These are phyloP conservation scores for Nicotiana knightiana DNA, from an alignment of 257 asterid species.

Conservation along the genomic window DNA sequence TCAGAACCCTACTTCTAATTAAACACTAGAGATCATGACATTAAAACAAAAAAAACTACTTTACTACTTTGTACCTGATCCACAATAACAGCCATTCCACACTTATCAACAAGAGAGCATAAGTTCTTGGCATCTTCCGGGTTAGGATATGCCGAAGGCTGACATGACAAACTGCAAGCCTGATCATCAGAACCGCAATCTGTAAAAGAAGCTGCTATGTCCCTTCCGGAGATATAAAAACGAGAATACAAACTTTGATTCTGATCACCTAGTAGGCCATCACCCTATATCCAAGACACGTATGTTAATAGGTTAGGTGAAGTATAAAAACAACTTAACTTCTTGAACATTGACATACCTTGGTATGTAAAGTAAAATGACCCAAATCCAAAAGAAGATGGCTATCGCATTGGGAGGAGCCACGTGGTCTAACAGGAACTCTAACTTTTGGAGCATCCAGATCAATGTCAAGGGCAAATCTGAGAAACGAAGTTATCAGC, in stretches of 20 bases:
- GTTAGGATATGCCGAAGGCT: slow-evolving; percentile 42
- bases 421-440: slow-evolving; percentile 64
- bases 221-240: slow-evolving; percentile 88
- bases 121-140: slow-evolving; percentile 47
- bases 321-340: slow-evolving; percentile 7
- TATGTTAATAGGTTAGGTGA: slow-evolving; percentile 11
- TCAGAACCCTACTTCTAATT: not conserved
- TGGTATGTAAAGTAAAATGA: slow-evolving; percentile 80
- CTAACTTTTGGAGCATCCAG: slow-evolving; percentile 99
- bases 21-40: not conserved
- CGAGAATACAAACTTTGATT: slow-evolving; percentile 77
- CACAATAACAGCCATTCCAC: slow-evolving; percentile 86
- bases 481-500: slow-evolving; percentile 16
- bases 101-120: slow-evolving; percentile 78
- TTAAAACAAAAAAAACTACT: not conserved
- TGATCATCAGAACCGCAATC: slow-evolving; percentile 48
- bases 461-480: slow-evolving; percentile 98
- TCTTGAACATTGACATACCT: slow-evolving; percentile 41
- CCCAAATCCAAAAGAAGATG: slow-evolving; percentile 91
- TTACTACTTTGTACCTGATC: slow-evolving; percentile 63
- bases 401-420: slow-evolving; percentile 49
- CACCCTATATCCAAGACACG: slow-evolving; percentile 47
- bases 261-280: slow-evolving; percentile 48
- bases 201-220: slow-evolving; percentile 87
- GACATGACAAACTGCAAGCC: slow-evolving; percentile 47